These are phyloP conservation scores for Deuterostichococcus epilithicus DNA, from an alignment of 139 green algal species.

Conservation along the genomic window DNA sequence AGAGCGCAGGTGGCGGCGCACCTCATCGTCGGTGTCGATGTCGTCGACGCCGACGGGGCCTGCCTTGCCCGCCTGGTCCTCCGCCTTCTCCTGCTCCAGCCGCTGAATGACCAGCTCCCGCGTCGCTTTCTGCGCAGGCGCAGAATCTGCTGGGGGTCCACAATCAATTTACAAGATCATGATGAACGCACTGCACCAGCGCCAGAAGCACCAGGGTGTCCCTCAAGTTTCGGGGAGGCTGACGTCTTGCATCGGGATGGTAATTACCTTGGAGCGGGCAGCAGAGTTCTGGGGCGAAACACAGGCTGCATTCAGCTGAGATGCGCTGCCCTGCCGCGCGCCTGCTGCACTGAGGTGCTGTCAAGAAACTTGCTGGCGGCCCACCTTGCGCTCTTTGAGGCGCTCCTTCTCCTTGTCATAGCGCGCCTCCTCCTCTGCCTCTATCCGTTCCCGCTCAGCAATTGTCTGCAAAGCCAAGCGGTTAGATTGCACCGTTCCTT, in stretches of 20 bases:
- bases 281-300: too few species aligned
- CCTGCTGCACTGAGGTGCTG: constrained; percentile 7
- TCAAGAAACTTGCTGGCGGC: background rate
- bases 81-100: constrained; percentile 38
- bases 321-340: too few species aligned
- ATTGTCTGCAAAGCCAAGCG: constrained; percentile 59
- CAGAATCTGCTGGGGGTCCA: too few species aligned
- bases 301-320: background rate
- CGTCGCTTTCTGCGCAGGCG: constrained; percentile 30
- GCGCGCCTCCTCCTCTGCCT: constrained; percentile 52
- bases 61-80: constrained; percentile 28
- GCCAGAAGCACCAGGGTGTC: too few species aligned
- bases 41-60: constrained; percentile 42
- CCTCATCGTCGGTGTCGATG: constrained; percentile 87
- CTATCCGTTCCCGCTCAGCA: constrained; percentile 52
- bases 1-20: background rate
- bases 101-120: constrained; percentile 36
- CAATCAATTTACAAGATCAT: too few species aligned
- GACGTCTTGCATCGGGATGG: too few species aligned
- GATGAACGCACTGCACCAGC: background rate
- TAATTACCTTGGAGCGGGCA: too few species aligned
- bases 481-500: background rate
- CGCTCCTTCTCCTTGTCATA: constrained; percentile 32
- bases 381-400: constrained; percentile 42
- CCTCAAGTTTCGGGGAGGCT: too few species aligned